Conservation (phyloP, 306 rosid genomes). For the Parietaria judaica region DNA sequence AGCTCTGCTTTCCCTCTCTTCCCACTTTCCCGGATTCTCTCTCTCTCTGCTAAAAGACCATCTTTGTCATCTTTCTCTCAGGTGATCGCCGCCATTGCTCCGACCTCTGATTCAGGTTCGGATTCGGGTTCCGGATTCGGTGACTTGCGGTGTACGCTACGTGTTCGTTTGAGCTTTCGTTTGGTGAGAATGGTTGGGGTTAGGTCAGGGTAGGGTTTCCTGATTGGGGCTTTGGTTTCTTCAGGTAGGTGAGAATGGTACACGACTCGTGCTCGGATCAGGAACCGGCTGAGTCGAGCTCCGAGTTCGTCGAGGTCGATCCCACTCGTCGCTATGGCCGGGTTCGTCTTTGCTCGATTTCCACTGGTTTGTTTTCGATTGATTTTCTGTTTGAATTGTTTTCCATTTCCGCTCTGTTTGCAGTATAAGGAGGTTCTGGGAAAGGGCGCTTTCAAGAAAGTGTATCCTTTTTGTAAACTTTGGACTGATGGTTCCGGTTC, state of each 20-base stretch:
- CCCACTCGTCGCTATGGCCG: constrained; percentile 89
- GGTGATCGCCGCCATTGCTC: background rate
- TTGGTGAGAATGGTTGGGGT: background rate
- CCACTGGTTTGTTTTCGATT: background rate
- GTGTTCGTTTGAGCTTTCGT: background rate
- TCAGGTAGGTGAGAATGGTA: constrained; percentile 40
- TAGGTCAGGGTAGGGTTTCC: constrained; percentile 6
- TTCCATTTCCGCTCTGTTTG: background rate
- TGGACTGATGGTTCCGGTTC: background rate
- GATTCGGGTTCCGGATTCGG: background rate
- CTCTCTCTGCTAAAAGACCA: background rate
- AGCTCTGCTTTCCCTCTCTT: background rate
- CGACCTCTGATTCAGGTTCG: background rate
- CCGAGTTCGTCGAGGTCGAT: constrained; percentile 79
- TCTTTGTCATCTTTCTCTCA: constrained; percentile 1
- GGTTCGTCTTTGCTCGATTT: constrained; percentile 37
- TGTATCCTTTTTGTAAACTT: constrained; percentile 62
- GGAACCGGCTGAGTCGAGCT: constrained; percentile 54
- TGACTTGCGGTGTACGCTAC: background rate
- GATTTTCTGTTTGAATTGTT: background rate
- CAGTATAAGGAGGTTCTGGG: constrained; percentile 94
- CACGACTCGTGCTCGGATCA: constrained; percentile 52
- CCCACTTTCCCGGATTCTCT: background rate
- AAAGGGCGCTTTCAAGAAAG: constrained; percentile 95
- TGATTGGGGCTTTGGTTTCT: constrained; percentile 9